These are phyloP conservation scores for Silene vulgaris DNA, from an alignment of 179 eudicot genomes.

Conservation along the genomic window DNA sequence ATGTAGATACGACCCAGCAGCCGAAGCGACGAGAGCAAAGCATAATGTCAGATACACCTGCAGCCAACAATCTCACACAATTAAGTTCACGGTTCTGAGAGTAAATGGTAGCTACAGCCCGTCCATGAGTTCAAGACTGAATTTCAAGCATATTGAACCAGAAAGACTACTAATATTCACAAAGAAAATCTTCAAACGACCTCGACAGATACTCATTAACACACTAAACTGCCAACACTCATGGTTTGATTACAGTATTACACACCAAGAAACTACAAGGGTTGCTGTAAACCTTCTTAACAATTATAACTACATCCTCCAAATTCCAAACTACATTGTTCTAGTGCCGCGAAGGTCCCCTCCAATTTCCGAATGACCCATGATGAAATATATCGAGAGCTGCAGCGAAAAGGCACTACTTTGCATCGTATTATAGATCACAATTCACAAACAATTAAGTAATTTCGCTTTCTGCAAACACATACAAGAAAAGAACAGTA, in stretches of 20 bases:
- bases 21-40: slow-evolving; percentile 72
- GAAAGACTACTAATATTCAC: too few species aligned
- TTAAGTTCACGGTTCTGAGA: not conserved
- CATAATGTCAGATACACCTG: slow-evolving; percentile 83
- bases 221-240: not conserved
- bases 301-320: too few species aligned
- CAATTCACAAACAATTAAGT: too few species aligned
- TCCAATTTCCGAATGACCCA: not conserved
- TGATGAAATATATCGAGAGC: not conserved
- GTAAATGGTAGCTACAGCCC: not conserved
- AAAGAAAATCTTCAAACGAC: too few species aligned
- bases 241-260: not conserved
- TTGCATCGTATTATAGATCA: too few species aligned
- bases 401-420: not conserved
- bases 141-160: too few species aligned
- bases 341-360: not conserved
- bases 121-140: too few species aligned
- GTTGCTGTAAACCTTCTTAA: too few species aligned
- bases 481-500: too few species aligned
- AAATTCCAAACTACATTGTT: not conserved
- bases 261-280: not conserved
- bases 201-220: not conserved
- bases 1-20: slow-evolving; percentile 77
- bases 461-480: not conserved
- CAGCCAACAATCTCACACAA: slow-evolving; percentile 1